Base-by-base conservation (phyloP, 192 early-diverging fungal species). In the Backusella luteola region DNA sequence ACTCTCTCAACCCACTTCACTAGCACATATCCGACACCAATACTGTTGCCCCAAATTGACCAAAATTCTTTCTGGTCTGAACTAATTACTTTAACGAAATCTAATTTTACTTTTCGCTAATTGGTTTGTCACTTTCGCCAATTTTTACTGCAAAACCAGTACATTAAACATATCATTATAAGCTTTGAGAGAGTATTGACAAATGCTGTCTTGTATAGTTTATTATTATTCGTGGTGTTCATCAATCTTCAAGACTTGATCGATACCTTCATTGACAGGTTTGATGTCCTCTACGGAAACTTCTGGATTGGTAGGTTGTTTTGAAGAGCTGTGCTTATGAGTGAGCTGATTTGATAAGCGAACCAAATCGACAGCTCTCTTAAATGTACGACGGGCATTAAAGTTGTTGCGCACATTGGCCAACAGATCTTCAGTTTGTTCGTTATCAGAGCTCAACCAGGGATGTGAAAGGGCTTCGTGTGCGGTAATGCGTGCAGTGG, bases 381-480 rank as follows among this genome's bases (percentile, higher is more conserved):
- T 90, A 84, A 93, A 91, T 71, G 87, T 90, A 36, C 82, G 81
- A 68, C 87, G 88, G 17, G 89, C 92, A 79, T 90, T 89, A 70
- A 95, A 93, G 77, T 90, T 90, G 32, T 88, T 82, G 67, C 81
- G 83, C 71, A 93, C 85, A 36, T 76, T 85, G 4, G 89, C 88
- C 75, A 91, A 79, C 32, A 93, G 71, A 76, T 93, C 90, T 52
- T 80, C 73, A 11, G 73, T 68, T 66, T 75, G 75, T 39, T 49
- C 41, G 26, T 38, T 69, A 41, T 49, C 36, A 46, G 77, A 75
- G 0, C 73, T 53, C 52, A 96, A 74, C 96, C 96, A 97, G 19
- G 91, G 89, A 66, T 97, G 94, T 39, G 83, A 63, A 53, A 96
- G 81, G 0, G 94, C 94, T 84, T 93, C 83, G 12, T 82, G 80